phyloP scores from a whole-genome alignment of 108 stramenopile species.

The Fragilaria radians region DNA sequence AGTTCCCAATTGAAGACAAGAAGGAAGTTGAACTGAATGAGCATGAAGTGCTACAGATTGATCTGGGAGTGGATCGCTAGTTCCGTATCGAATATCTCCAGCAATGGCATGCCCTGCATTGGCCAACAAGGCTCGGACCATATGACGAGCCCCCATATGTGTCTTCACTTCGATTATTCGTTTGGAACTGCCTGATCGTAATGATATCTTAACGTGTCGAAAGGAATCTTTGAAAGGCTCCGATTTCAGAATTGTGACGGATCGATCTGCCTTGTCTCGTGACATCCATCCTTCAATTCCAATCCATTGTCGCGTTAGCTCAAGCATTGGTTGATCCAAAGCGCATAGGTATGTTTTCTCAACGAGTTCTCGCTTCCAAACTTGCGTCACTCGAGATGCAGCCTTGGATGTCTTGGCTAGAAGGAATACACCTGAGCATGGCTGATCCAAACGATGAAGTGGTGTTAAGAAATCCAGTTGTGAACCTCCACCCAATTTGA shows the following conservation, averaged over 20 bases:
- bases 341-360: conserved; percentile 37
- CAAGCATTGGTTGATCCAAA: neutral
- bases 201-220: no score
- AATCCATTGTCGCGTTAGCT: conserved; percentile 5
- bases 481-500: conserved; percentile 61
- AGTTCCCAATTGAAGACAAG: no score
- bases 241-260: no score
- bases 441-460: conserved; percentile 81
- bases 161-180: conserved; percentile 38
- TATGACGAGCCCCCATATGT: conserved; percentile 70
- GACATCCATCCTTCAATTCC: conserved; percentile 8
- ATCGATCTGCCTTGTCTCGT: no score
- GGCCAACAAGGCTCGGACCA: conserved; percentile 70
- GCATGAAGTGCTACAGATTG: conserved; percentile 82
- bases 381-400: conserved; percentile 59
- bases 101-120: conserved; percentile 39
- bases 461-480: conserved; percentile 61
- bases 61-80: conserved; percentile 50
- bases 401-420: conserved; percentile 76
- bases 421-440: conserved; percentile 70
- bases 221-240: neutral
- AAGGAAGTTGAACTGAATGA: conserved; percentile 40
- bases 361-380: conserved; percentile 54
- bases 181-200: neutral
- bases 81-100: conserved; percentile 76